Evolutionary conservation across 2,329 filamentous ascomycete species (phyloP).

Genomic region (Aspergillus sojae): DNA sequence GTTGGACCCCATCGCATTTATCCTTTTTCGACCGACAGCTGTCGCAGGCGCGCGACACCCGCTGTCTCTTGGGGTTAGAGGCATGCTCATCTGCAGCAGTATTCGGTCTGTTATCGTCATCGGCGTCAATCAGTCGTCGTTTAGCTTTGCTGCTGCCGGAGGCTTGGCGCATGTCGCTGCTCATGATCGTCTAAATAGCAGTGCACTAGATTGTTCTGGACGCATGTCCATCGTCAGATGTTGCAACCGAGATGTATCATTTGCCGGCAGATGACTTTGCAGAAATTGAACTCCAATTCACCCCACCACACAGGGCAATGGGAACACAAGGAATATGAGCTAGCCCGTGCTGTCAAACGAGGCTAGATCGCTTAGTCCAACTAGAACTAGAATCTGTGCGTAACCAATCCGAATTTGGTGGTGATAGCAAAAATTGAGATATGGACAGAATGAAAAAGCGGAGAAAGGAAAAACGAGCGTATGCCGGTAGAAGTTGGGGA

Average conservation of each 20-base stretch:
- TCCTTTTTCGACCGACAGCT: slow-evolving; percentile 69
- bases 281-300: slow-evolving; percentile 9
- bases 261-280: slow-evolving; percentile 30
- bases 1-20: slow-evolving; percentile 72
- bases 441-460: slow-evolving; percentile 16
- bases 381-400: not conserved
- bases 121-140: slow-evolving; percentile 32
- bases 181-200: slow-evolving; percentile 34
- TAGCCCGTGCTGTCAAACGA: not conserved
- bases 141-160: slow-evolving; percentile 34
- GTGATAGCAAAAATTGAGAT: slow-evolving; percentile 5
- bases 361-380: slow-evolving; percentile 1
- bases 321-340: not conserved
- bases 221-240: slow-evolving; percentile 33
- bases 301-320: slow-evolving; percentile 6
- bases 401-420: not conserved
- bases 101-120: slow-evolving; percentile 33
- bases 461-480: slow-evolving; percentile 22
- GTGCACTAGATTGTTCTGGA: slow-evolving; percentile 27
- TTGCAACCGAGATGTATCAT: slow-evolving; percentile 30
- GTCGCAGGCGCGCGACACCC: slow-evolving; percentile 70
- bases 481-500: slow-evolving; percentile 17
- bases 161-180: slow-evolving; percentile 35
- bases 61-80: slow-evolving; percentile 58
- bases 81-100: slow-evolving; percentile 29